phyloP scores from a whole-genome alignment of 2,329 filamentous ascomycete species.

The Trichoderma polysporum region DNA sequence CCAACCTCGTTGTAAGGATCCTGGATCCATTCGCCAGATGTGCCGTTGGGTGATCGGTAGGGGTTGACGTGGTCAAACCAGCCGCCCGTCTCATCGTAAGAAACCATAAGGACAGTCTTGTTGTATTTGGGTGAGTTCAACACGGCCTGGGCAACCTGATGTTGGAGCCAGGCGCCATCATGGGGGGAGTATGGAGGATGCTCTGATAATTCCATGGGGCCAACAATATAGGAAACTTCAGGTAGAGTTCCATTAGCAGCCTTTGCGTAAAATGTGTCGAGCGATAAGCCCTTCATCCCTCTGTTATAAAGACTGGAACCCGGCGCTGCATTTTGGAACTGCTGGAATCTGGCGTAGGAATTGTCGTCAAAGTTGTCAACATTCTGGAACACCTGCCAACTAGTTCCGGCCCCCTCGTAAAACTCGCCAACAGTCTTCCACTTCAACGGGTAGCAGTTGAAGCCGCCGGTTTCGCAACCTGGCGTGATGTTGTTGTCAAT shows the following conservation, averaged over 20 bases:
- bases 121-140: conserved; percentile 49
- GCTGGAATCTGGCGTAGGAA: conserved; percentile 52
- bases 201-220: conserved; percentile 51
- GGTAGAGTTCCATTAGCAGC: conserved; percentile 53
- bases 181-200: conserved; percentile 53
- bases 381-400: conserved; percentile 53
- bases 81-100: conserved; percentile 49
- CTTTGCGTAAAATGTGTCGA: conserved; percentile 50
- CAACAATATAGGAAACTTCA: conserved; percentile 51
- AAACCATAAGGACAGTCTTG: conserved; percentile 49
- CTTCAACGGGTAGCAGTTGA: conserved; percentile 54
- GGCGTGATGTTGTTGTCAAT: conserved; percentile 52
- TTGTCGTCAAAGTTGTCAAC: conserved; percentile 55
- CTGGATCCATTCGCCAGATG: conserved; percentile 53
- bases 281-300: conserved; percentile 47
- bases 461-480: conserved; percentile 41
- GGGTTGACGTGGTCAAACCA: conserved; percentile 56
- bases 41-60: conserved; percentile 48
- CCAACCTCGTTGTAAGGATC: conserved; percentile 42
- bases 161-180: conserved; percentile 56
- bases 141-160: conserved; percentile 51
- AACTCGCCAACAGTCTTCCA: conserved; percentile 53
- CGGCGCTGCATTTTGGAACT: conserved; percentile 47
- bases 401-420: conserved; percentile 47
- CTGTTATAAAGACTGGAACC: conserved; percentile 44